These are phyloP conservation scores for Trichoderma arundinaceum DNA, from an alignment of 2,329 filamentous ascomycete species.

Conservation along the genomic window DNA sequence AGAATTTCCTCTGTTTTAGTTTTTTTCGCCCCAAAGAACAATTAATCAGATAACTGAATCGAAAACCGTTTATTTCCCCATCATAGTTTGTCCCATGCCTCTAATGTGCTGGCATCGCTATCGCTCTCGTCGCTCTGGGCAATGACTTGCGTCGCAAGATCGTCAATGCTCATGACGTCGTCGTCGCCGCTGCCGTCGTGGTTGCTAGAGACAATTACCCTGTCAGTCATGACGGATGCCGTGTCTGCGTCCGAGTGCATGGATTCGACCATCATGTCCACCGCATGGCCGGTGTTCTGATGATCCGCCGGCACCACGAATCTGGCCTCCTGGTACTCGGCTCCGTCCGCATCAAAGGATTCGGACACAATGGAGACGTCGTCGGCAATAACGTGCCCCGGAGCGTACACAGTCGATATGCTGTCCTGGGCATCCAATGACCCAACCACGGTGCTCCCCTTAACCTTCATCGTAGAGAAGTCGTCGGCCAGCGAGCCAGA, in stretches of 20 bases:
- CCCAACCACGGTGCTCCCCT: slow-evolving; percentile 43
- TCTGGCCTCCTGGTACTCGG: slow-evolving; percentile 46
- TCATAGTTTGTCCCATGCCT: slow-evolving; percentile 4
- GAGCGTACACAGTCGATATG: slow-evolving; percentile 46
- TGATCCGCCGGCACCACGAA: slow-evolving; percentile 43
- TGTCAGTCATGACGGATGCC: slow-evolving; percentile 10
- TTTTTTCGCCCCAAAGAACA: too few species aligned
- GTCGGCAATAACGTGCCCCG: slow-evolving; percentile 44
- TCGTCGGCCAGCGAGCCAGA: slow-evolving; percentile 47
- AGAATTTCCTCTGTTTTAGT: too few species aligned
- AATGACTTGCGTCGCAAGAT: slow-evolving; percentile 30
- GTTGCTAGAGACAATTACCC: background rate
- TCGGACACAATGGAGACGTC: slow-evolving; percentile 45
- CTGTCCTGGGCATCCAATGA: slow-evolving; percentile 50
- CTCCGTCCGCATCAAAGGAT: slow-evolving; percentile 42
- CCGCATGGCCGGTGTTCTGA: slow-evolving; percentile 37
- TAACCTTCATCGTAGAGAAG: slow-evolving; percentile 44
- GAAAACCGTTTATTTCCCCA: background rate
- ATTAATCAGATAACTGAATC: background rate
- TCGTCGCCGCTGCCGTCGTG: background rate
- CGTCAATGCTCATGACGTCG: slow-evolving; percentile 13
- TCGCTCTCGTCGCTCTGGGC: slow-evolving; percentile 29
- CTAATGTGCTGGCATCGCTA: slow-evolving; percentile 2
- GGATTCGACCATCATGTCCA: slow-evolving; percentile 38
- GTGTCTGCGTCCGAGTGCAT: slow-evolving; percentile 21